Evolutionary conservation across 441 rosid species (phyloP).

Genomic region (Theobroma grandiflorum): DNA sequence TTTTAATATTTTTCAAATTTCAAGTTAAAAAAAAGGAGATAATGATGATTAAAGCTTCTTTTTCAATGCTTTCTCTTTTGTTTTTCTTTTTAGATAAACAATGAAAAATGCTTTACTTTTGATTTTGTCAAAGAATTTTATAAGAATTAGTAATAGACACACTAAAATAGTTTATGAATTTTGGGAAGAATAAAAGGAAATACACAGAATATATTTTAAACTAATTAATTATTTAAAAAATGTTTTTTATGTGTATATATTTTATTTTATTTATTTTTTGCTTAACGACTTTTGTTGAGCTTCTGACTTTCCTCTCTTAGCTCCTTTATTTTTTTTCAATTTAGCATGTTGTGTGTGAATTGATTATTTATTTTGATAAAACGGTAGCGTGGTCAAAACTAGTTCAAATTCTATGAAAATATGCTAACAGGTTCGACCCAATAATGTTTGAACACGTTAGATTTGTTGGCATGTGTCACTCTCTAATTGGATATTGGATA

Average conservation of each 20-base stretch:
- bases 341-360: not conserved
- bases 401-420: not conserved
- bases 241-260: not conserved
- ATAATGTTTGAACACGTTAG: not conserved
- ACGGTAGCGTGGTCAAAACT: not conserved
- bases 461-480: not conserved
- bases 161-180: not conserved
- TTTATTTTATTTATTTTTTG: not conserved
- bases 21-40: too few relatives aligned
- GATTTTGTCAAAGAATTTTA: conserved; percentile 1
- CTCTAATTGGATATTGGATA: not conserved
- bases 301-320: not conserved
- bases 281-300: not conserved
- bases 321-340: not conserved
- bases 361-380: not conserved
- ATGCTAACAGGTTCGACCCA: not conserved
- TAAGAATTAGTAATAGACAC: not conserved
- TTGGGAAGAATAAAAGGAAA: not conserved
- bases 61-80: too few relatives aligned
- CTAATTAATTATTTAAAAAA: too few relatives aligned
- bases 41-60: too few relatives aligned
- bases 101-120: not conserved
- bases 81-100: not conserved
- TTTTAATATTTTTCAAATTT: too few relatives aligned
- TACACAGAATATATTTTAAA: not conserved